Conservation (phyloP, 768 basidiomycete genomes). For the Rhizopogon vesiculosus region DNA sequence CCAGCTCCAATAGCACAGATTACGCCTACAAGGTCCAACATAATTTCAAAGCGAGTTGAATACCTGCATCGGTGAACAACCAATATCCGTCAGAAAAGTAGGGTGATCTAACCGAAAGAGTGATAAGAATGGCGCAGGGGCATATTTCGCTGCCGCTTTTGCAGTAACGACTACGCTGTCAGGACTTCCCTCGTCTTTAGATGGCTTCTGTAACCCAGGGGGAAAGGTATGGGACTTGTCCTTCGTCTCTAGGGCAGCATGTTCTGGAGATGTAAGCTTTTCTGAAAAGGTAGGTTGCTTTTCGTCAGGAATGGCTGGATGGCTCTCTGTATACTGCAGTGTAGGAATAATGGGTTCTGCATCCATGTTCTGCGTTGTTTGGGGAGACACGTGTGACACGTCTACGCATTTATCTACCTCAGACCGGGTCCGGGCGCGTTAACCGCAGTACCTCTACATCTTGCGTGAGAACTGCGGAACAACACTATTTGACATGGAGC, state of each 20-base stretch:
- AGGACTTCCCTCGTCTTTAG: slow-evolving; percentile 14
- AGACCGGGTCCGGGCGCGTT: not conserved
- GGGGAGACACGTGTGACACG: too few relatives aligned
- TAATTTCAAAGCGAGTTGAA: slow-evolving; percentile 64
- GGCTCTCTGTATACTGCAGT: slow-evolving; percentile 31
- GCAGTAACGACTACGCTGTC: not conserved
- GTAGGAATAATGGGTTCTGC: not conserved
- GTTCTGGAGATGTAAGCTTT: not conserved
- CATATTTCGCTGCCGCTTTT: slow-evolving; percentile 25
- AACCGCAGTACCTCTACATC: not conserved
- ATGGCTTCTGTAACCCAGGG: slow-evolving; percentile 28
- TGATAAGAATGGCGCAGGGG: slow-evolving; percentile 36
- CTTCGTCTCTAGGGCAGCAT: not conserved
- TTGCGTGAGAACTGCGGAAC: not conserved
- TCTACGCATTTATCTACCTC: not conserved
- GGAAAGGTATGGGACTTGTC: slow-evolving; percentile 31
- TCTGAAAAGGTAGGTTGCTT: slow-evolving; percentile 29
- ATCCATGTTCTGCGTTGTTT: not conserved
- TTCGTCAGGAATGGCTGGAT: slow-evolving; percentile 40
- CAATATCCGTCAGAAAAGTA: not conserved
- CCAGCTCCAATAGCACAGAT: slow-evolving; percentile 70
- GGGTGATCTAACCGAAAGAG: slow-evolving; percentile 41
- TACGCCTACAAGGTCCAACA: slow-evolving; percentile 66
- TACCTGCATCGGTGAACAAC: slow-evolving; percentile 44
- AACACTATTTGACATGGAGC: too few relatives aligned